These are phyloP conservation scores for Salisapilia sapeloensis DNA, from an alignment of 352 stramenopile species.

Conservation along the genomic window DNA sequence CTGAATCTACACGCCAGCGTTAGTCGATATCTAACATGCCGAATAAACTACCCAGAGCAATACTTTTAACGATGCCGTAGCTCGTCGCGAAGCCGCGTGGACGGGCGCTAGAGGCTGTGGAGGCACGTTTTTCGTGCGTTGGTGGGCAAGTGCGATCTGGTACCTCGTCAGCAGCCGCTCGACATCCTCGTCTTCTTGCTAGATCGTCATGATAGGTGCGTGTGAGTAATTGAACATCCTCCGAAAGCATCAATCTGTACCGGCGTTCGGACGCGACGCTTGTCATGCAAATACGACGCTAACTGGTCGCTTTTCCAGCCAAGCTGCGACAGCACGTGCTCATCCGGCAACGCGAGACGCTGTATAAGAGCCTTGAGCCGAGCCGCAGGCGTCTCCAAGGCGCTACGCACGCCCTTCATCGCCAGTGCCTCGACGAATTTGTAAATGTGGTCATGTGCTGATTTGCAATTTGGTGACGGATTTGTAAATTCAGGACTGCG, in stretches of 20 bases:
- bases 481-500: too few relatives aligned
- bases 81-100: slow-evolving; percentile 14
- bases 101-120: slow-evolving; percentile 17
- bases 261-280: slow-evolving; percentile 11
- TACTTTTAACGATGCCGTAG: slow-evolving; percentile 21
- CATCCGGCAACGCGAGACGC: slow-evolving; percentile 21
- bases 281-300: slow-evolving; percentile 28
- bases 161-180: slow-evolving; percentile 49
- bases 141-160: slow-evolving; percentile 12
- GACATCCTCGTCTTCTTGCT: slow-evolving; percentile 35
- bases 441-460: too few relatives aligned
- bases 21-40: slow-evolving; percentile 12
- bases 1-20: too few relatives aligned
- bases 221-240: neutral
- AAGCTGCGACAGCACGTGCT: slow-evolving; percentile 28
- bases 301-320: slow-evolving; percentile 33
- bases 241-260: neutral
- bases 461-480: too few relatives aligned
- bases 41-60: slow-evolving; percentile 15
- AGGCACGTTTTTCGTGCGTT: slow-evolving; percentile 9
- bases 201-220: neutral
- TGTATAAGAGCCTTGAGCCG: slow-evolving; percentile 44
- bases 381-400: slow-evolving; percentile 19
- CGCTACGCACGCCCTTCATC: slow-evolving; percentile 9
- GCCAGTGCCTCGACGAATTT: too few relatives aligned